Base-by-base conservation (phyloP, 1,139 yeast species). In the Blastobotrys serpentis region DNA sequence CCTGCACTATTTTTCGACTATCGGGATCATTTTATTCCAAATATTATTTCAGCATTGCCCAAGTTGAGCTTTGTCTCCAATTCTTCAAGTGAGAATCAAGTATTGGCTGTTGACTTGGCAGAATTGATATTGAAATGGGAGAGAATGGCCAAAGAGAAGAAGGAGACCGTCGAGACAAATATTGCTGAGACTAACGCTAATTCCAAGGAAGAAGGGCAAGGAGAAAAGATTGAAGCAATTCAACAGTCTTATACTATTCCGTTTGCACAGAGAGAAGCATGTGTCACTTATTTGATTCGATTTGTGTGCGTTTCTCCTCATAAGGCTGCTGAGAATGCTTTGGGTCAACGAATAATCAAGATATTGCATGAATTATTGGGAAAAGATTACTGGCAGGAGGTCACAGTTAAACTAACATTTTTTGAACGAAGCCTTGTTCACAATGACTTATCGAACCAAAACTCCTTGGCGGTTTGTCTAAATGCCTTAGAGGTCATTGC, bases 41-140 rank as follows among this genome's bases (percentile, higher is more conserved):
- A 85, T 55, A 86, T 92, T 47, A 86, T 92, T 46, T 81, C 94
- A n/a, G 96, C 96, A 1, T 86, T 94, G 90, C 96, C 96, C 19
- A 89, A 90, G 63, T 73, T 92, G 49, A 87, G 96, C 1, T 82
- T 87, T 47, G 73, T 85, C 61, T 82, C 92, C 5, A 87, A 84
- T 58, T 83, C 95, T 2, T 85, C 92, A 0, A 66, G 82, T 10
- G 98, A 90, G 56, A 86, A 86, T 58, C 96, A 88, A 63, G 75
- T 79, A 0, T 70, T 90, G 51, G 96, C 98, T 0, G 85, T 92
- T 50, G 98, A 92, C 57, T 69, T 92, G 51, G 95, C 96, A 0
- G 96, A 88, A 53, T 68, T 90, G 53, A 81, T 94, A 47, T 71
- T 89, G 55, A 77, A 78, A 46, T 94, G 99, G 99, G 98, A 90